Conservation (phyloP, 768 basidiomycete species). For the Mycena vulgaris region DNA sequence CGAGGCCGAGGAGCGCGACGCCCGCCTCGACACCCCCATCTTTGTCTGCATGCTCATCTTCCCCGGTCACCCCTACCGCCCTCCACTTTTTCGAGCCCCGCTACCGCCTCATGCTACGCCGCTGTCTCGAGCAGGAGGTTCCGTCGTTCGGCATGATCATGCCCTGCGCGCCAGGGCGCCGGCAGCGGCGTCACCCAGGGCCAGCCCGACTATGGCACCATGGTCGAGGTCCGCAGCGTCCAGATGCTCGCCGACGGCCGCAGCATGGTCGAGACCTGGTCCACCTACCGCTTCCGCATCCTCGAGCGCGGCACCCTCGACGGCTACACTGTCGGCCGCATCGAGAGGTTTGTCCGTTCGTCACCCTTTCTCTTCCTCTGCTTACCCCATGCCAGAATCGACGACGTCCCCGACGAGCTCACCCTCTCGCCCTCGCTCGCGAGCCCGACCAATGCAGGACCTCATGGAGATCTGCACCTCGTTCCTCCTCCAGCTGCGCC, state of each 20-base stretch:
- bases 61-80: conserved; percentile 90
- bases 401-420: conserved; percentile 43
- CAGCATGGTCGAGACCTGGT: conserved; percentile 82
- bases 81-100: conserved; percentile 96
- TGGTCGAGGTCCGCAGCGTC: conserved; percentile 90
- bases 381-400: conserved; percentile 39
- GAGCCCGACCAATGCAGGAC: conserved; percentile 58
- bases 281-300: conserved; percentile 84
- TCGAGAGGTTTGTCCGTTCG: conserved; percentile 63
- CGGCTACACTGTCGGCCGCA: conserved; percentile 90
- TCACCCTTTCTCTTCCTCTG: background rate
- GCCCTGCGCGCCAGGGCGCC: conserved; percentile 65
- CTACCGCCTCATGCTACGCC: conserved; percentile 96
- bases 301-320: conserved; percentile 88
- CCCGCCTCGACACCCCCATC: conserved; percentile 89
- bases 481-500: conserved; percentile 63
- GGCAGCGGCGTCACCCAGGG: conserved; percentile 54
- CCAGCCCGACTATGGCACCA: conserved; percentile 88
- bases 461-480: conserved; percentile 63
- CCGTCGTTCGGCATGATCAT: conserved; percentile 97
- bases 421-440: conserved; percentile 45
- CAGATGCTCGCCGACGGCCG: conserved; percentile 93
- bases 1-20: conserved; percentile 83
- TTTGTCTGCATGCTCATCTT: conserved; percentile 93
- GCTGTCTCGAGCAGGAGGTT: conserved; percentile 84